Evolutionary conservation across 345 rosid species (phyloP).

Genomic region (Laguncularia racemosa): DNA sequence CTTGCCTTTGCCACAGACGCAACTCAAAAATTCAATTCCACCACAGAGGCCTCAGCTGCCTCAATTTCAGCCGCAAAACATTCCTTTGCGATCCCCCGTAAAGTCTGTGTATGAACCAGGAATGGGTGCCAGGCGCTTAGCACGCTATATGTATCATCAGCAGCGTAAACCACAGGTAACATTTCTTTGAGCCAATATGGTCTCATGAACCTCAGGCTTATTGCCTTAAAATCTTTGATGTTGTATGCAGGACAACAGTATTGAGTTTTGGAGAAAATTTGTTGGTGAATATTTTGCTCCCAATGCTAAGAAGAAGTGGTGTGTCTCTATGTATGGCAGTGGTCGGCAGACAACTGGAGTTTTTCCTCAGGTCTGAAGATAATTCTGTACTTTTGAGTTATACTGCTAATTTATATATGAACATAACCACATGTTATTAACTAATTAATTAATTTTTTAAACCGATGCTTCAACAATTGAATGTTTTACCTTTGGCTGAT

Average conservation of each 20-base stretch:
- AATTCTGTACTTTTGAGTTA: too few relatives aligned
- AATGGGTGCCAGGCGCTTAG: conserved; percentile 23
- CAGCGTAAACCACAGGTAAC: conserved; percentile 25
- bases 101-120: conserved; percentile 26
- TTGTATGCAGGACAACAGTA: conserved; percentile 25
- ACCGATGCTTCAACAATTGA: not conserved
- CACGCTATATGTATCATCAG: conserved; percentile 21
- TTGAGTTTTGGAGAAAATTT: conserved; percentile 39
- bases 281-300: conserved; percentile 32
- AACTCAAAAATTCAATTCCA: conserved; percentile 79
- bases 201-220: not conserved
- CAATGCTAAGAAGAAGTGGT: conserved; percentile 32
- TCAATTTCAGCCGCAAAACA: conserved; percentile 43
- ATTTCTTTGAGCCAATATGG: not conserved
- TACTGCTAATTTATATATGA: too few relatives aligned
- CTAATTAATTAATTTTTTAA: too few relatives aligned
- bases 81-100: conserved; percentile 16
- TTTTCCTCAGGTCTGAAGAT: conserved; percentile 18
- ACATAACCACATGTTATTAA: too few relatives aligned
- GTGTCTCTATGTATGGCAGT: conserved; percentile 27
- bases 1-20: conserved; percentile 50
- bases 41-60: conserved; percentile 75
- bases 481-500: not conserved
- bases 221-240: not conserved
- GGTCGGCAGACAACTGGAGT: conserved; percentile 19